Evolutionary conservation across 768 basidiomycete species (phyloP), one percentile per base, ranked within the genome.

Genomic region (Botryobasidium botryosum): DNA sequence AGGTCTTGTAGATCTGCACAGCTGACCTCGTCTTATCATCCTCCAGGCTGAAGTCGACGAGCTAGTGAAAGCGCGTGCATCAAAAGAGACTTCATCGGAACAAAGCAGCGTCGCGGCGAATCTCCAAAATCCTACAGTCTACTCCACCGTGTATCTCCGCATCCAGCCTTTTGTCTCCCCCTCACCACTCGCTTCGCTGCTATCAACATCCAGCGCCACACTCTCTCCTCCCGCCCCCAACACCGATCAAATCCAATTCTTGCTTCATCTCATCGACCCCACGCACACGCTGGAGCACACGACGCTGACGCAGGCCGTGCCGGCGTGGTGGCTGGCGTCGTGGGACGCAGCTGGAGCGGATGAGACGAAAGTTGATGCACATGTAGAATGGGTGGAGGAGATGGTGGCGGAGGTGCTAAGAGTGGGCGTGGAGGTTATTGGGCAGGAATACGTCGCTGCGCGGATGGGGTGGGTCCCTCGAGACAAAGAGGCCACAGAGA

Each of bases 401-500:
- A 60, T 82, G 31, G 72, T 96, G 49, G 91, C 90, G 3, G 92
- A 96, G 55, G 72, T 75, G 0, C 62, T 99, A 47, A 66, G 85
- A 45, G 66, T 86, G 12, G 84, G 80, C 6, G 75, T 92, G 24
- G 91, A 96, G 63, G 74, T 90, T 15, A 65, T 96, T 48, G 88
- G 88, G 2, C 90, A 96, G 61, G 86, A 92, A 55, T 91, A 91
- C 55, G 67, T 91, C 12, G 82, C 79, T 33, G 69, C 74, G 27
- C 66, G 87, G 47, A 90, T 90, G 87, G 77, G 85, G 1, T 88
- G 85, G 81, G 68, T n/a, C n/a, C n/a, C n/a, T n/a, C n/a, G n/a
- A n/a, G n/a, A n/a, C n/a, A n/a, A n/a, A n/a, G n/a, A n/a, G n/a
- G n/a, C n/a, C n/a, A n/a, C n/a, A n/a, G n/a, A n/a, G n/a, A n/a